Base-by-base conservation (phyloP, 2,329 filamentous ascomycete genomes). In the Monilinia vaccinii-corymbosi region DNA sequence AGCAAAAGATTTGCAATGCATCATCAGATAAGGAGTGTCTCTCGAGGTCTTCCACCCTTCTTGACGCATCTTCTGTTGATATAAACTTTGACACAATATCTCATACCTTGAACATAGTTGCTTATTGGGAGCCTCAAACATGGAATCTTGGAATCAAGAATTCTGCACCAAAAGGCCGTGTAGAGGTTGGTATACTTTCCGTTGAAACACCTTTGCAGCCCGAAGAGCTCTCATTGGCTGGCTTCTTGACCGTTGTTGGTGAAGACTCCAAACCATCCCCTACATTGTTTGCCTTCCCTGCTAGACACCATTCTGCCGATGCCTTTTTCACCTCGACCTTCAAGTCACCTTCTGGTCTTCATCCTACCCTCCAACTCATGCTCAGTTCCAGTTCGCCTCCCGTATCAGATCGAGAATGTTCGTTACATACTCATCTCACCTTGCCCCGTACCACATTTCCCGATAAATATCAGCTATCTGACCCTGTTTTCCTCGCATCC, bases 401-500 rank as follows among this genome's bases (percentile, higher is more conserved):
- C 0, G 74, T 78, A 18, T 49, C 67, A 55, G 79, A 81, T 47
- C 75, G 78, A n/a, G 75, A 77, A 34, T 97, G 93, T 73, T 80
- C 81, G 18, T 77, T 92, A 1, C 86, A 96, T 73, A 82, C 88
- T 13, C 90, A 96, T 73, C 75, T 96, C 31, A 95, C 90, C 0
- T 81, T 97, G 3, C 92, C 93, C 1, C 88, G 86, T 31, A 75
- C 80, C 52, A 79, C 97, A 63, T 97, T 97, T 73, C 83, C 88
- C 44, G 93, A 97, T 76, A 86, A 86, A 69, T 95, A 96, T 74
- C 91, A 96, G 73, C 81, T 97, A 62, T 79, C 77, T 28, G 89
- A 92, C 71, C 74, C 81, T 0, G 79, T 96, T 6, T 94, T 95
- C 74, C 80, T 96, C 34, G 74, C 83, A 4, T 92, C 90, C 0